These are phyloP conservation scores for Aspergillus hiratsukae DNA, from an alignment of 2,329 filamentous ascomycete species.

Conservation along the genomic window DNA sequence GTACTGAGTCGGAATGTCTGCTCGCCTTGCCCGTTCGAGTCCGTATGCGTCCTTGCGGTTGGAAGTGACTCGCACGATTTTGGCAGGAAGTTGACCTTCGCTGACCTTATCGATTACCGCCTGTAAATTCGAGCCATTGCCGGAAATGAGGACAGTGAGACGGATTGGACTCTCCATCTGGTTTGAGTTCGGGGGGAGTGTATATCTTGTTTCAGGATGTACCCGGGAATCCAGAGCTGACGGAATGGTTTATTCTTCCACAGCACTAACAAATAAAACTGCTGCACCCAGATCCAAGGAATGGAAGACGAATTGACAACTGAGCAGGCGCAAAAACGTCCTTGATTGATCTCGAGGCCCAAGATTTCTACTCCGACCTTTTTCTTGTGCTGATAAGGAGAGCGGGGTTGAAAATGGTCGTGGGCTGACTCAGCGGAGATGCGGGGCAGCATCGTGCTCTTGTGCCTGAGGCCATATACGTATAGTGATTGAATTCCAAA, in stretches of 20 bases:
- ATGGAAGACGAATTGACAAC: background rate
- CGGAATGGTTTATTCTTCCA: background rate
- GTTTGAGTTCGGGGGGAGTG: background rate
- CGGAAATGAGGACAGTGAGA: constrained; percentile 66
- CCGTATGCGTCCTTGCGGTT: constrained; percentile 63
- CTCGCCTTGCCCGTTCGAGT: constrained; percentile 56
- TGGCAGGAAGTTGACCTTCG: constrained; percentile 45
- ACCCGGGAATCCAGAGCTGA: background rate
- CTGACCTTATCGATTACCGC: constrained; percentile 63
- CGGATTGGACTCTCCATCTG: constrained; percentile 39
- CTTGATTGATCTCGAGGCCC: background rate
- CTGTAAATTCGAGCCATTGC: constrained; percentile 74
- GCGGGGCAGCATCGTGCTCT: background rate
- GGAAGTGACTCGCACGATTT: constrained; percentile 61
- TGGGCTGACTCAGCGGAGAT: constrained; percentile 1
- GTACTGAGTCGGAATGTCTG: constrained; percentile 67
- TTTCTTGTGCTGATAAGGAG: background rate
- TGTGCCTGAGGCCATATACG: too few species aligned
- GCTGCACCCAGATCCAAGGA: background rate
- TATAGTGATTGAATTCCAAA: background rate
- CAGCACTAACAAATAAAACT: background rate
- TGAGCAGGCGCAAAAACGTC: background rate
- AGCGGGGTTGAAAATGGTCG: background rate
- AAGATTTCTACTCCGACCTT: background rate
- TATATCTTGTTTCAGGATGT: background rate